phyloP scores from a whole-genome alignment of 495 filamentous ascomycete species.

The Penicillium atrosanguineum region DNA sequence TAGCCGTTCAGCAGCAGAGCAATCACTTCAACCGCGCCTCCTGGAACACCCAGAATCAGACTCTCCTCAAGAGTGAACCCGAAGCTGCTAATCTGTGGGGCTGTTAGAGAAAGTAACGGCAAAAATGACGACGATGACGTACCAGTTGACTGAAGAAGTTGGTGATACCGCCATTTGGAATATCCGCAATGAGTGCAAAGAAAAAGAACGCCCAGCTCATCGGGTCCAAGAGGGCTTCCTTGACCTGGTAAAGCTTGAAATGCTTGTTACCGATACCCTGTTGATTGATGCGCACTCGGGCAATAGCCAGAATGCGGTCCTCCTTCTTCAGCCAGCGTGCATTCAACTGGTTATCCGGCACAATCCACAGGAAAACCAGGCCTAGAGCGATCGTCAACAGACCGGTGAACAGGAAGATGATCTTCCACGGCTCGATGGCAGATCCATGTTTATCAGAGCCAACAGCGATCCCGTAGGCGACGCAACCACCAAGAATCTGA shows the following conservation, averaged over 20 bases:
- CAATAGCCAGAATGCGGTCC: conserved; percentile 59
- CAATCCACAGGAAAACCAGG: conserved; percentile 56
- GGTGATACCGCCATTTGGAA: conserved; percentile 65
- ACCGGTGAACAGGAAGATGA: conserved; percentile 66
- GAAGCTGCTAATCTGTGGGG: conserved; percentile 36
- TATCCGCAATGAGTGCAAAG: conserved; percentile 59
- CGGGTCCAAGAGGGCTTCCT: conserved; percentile 57
- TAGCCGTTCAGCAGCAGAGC: conserved; percentile 57
- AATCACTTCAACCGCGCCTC: conserved; percentile 65
- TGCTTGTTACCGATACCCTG: conserved; percentile 70
- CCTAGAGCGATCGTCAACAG: conserved; percentile 58
- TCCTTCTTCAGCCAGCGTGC: conserved; percentile 62
- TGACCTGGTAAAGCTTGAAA: conserved; percentile 62
- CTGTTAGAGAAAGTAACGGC: conserved; percentile 20
- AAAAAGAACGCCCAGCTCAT: conserved; percentile 66
- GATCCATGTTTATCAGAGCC: conserved; percentile 53
- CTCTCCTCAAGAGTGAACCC: conserved; percentile 57
- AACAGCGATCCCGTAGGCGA: conserved; percentile 64
- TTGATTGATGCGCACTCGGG: conserved; percentile 60
- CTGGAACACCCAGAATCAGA: conserved; percentile 64
- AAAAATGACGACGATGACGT: conserved; percentile 14
- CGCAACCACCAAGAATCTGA: conserved; percentile 59
- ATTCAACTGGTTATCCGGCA: conserved; percentile 70
- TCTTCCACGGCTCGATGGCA: conserved; percentile 61
- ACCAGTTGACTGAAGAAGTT: conserved; percentile 70